phyloP scores from a whole-genome alignment of 257 asterid genomes.

The Petrea volubilis region DNA sequence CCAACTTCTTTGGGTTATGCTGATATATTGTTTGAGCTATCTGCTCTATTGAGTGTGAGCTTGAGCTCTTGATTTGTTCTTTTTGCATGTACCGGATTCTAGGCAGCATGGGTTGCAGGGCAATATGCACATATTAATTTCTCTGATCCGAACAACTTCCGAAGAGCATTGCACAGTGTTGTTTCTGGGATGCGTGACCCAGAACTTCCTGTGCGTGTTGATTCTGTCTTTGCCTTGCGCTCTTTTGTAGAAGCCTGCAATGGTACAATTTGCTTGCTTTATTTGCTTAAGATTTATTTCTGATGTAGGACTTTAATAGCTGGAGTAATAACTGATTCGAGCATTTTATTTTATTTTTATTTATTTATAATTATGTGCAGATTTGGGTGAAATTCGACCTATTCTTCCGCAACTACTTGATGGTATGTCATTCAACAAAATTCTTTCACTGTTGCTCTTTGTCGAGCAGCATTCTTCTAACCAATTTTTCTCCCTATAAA shows the following conservation, averaged over 20 bases:
- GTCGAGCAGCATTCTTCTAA: constrained; percentile 3
- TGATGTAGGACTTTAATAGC: not conserved
- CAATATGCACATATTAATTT: constrained; percentile 91
- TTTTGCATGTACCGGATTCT: constrained; percentile 23
- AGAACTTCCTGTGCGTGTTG: constrained; percentile 98
- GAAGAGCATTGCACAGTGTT: constrained; percentile 81
- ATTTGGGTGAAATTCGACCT: constrained; percentile 86
- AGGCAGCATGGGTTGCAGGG: constrained; percentile 99
- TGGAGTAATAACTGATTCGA: constrained; percentile 13
- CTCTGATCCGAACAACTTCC: constrained; percentile 82
- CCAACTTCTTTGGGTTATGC: not conserved
- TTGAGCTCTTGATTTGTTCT: constrained; percentile 10
- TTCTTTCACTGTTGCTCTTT: not conserved
- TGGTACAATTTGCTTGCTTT: constrained; percentile 44
- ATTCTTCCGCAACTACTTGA: constrained; percentile 93
- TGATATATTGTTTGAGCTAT: not conserved
- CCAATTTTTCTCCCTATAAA: constrained; percentile 3
- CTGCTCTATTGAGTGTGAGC: constrained; percentile 6
- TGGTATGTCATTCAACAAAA: constrained; percentile 51
- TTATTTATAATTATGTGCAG: constrained; percentile 51
- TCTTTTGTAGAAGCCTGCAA: constrained; percentile 95
- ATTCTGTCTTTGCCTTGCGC: constrained; percentile 95
- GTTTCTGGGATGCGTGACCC: constrained; percentile 99
- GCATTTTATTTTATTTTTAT: too few relatives aligned
- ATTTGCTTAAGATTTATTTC: not conserved